phyloP scores from a whole-genome alignment of 2,329 filamentous ascomycete genomes.

The Pseudocercospora crystallina region DNA sequence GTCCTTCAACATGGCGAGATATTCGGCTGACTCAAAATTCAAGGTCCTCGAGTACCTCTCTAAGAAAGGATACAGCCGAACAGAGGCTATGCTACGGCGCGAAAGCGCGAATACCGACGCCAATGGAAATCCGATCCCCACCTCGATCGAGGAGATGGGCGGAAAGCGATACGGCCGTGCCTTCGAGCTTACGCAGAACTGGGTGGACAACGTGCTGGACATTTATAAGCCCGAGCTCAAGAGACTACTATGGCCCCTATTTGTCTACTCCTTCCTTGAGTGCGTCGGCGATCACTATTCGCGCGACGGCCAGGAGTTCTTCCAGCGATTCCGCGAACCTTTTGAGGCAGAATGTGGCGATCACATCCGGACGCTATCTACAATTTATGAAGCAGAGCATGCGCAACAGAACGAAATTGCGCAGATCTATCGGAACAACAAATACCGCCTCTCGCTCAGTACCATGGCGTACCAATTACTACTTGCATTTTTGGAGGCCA shows the following conservation, averaged over 20 bases:
- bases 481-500: conserved; percentile 85
- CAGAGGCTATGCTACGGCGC: conserved; percentile 86
- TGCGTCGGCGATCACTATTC: conserved; percentile 71
- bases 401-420: conserved; percentile 73
- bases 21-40: conserved; percentile 21
- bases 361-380: conserved; percentile 73
- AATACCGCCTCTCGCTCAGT: conserved; percentile 88
- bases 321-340: conserved; percentile 63
- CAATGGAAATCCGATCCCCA: conserved; percentile 72
- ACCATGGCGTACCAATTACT: conserved; percentile 78
- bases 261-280: conserved; percentile 87
- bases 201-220: conserved; percentile 89
- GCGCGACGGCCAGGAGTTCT: conserved; percentile 71
- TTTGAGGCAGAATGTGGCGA: conserved; percentile 80
- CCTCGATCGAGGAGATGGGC: conserved; percentile 64
- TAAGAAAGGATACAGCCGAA: conserved; percentile 91
- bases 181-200: conserved; percentile 56
- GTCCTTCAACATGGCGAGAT: conserved; percentile 1
- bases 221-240: conserved; percentile 92
- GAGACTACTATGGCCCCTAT: conserved; percentile 87
- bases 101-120: conserved; percentile 83
- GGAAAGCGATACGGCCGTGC: conserved; percentile 76
- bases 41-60: conserved; percentile 91
- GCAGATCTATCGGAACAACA: conserved; percentile 79
- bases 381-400: conserved; percentile 75